Base-by-base conservation (phyloP, 495 filamentous ascomycete genomes). In the Penicillium desertorum region DNA sequence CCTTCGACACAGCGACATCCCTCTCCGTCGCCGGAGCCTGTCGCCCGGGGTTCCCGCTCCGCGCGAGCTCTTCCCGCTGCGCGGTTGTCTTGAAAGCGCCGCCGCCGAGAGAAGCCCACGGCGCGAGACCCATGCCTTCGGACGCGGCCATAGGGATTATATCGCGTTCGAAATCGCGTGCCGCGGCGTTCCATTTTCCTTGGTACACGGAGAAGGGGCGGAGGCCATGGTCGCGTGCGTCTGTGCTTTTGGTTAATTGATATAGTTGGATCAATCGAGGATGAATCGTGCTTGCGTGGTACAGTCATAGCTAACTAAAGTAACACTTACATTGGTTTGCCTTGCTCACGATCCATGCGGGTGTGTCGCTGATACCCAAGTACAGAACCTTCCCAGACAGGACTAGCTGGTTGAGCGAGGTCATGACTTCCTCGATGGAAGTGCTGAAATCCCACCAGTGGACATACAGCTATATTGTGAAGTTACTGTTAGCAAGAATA, bases 371-470 rank as follows among this genome's bases (percentile, higher is more conserved):
- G 59, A 89, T 73, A 30, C 87, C 88, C 0, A 91, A 79, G 57
- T 90, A 90, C 5, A 89, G 67, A 0, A 89, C 87, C 67, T 89
- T 89, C 22, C 87, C 86, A 23, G 75, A 54, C 0, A 59, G 44
- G 19, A 89, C 81, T 3, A 89, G 67, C 46, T 71, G 65, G 67
- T 90, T 83, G 11, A 91, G 79, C 1, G 76, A 75, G 34, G 86
- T 83, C 87, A 91, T 91, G 8, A 90, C 56, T 64, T 91, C 87
- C 17, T 82, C 80, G 55, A 90, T 86, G 7, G 77, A 77, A 20
- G 80, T 82, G 0, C 78, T 77, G 60, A 76, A 82, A 60, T 90
- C 86, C 86, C 86, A 91, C 79, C 78, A 86, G 65, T 88, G 86
- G 5, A 85, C 73, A 50, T 84, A 86, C 23, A 64, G 56, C 51